phyloP scores from a whole-genome alignment of 352 stramenopile genomes.

The Globisporangium parvum region DNA sequence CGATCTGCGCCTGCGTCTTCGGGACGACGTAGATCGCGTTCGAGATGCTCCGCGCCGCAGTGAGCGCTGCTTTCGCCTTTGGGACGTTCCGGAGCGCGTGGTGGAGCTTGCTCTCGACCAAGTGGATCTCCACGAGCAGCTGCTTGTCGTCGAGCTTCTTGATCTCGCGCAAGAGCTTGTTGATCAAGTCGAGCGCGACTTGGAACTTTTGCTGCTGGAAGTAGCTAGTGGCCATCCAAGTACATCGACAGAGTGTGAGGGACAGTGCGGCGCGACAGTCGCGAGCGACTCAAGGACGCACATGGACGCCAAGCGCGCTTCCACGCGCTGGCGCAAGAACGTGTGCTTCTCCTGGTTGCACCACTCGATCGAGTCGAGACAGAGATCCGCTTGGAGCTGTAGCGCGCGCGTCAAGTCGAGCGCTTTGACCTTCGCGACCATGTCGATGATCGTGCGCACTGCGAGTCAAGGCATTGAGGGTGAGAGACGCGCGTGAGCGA shows the following conservation, averaged over 20 bases:
- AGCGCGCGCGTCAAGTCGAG: conserved; percentile 89
- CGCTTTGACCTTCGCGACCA: conserved; percentile 90
- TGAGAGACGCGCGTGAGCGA: not conserved
- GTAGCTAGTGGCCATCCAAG: conserved; percentile 31
- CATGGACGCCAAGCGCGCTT: conserved; percentile 92
- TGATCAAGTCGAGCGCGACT: conserved; percentile 91
- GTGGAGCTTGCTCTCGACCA: conserved; percentile 97
- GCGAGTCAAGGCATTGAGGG: no score
- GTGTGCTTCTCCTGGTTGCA: conserved; percentile 92
- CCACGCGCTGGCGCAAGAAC: conserved; percentile 98
- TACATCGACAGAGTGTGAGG: not conserved
- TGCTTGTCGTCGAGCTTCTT: conserved; percentile 99
- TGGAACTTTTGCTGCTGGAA: conserved; percentile 91
- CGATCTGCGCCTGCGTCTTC: conserved; percentile 92
- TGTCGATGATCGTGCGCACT: conserved; percentile 97
- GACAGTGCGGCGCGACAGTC: no score
- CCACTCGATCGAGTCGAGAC: conserved; percentile 93
- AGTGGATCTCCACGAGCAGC: conserved; percentile 97
- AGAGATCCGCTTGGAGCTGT: conserved; percentile 93
- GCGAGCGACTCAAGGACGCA: no score
- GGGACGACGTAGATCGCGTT: conserved; percentile 98
- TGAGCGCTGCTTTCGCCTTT: conserved; percentile 96
- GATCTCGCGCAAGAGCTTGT: conserved; percentile 93
- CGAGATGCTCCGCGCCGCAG: conserved; percentile 94
- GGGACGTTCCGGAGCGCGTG: conserved; percentile 96